Evolutionary conservation across 306 rosid genomes (phyloP), one percentile per base, ranked within the genome.

Genomic region (Adenanthera pavonina): DNA sequence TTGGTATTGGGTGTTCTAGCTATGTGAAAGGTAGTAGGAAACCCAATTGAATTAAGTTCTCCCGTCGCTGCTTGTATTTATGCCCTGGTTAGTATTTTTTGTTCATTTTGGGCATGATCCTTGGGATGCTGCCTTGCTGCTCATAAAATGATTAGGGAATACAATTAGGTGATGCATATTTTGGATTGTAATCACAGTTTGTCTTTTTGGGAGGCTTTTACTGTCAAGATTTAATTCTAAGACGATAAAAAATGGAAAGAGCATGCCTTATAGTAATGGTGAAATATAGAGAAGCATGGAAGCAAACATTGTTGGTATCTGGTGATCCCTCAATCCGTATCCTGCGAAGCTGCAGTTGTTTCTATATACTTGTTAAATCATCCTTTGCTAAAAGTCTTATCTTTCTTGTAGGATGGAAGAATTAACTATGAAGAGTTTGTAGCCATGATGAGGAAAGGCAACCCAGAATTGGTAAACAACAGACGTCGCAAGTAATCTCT

Each of bases 371-470:
- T 57, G 41, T 61, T 61, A 12, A 61, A 8, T 33, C 41, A 13
- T 33, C 41, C 41, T 33, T 13, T 8, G 17, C 68, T 12, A 40
- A 64, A 62, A 66, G 7, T 41, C 35, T 19, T 9, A n/a, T 68
- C 19, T 69, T 19, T 69, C 74, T 69, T 61, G 79, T 86, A 93
- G 99, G 99, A 95, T 82, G 99, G 99, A 0, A 89, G 86, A 51
- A 95, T 95, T 62, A 95, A 95, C 88, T 95, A 95, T 46, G 97
- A 95, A 14, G 99, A 95, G 78, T 95, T 95, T 77, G 92, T 79
- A 62, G 97, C 95, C 6, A 95, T 92, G 99, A 95, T 95, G 99
- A 89, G 88, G 57, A 95, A 93, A 88, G 99, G 99, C 85, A 90
- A 91, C 79, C 92, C 91, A 38, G 99, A 95, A 36, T 6, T 51